Evolutionary conservation across 176 grass and related monocot genomes (phyloP).

Genomic region (Calamus simplicifolius): DNA sequence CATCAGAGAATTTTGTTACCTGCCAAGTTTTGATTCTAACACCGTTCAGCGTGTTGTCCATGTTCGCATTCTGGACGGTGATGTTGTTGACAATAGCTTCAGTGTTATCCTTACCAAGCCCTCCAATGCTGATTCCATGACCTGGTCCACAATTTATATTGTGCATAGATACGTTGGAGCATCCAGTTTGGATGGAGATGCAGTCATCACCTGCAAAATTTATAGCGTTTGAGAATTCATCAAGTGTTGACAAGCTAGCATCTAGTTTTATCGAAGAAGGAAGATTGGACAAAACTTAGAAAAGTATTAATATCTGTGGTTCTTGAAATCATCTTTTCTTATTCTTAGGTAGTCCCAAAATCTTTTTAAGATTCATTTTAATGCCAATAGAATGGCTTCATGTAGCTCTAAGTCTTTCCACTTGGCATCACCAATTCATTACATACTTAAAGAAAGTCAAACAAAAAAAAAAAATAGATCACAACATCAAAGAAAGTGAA

Average conservation of each 20-base stretch:
- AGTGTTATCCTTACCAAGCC: constrained; percentile 43
- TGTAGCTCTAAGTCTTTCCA: too few species aligned
- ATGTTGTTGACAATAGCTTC: constrained; percentile 33
- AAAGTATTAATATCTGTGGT: too few species aligned
- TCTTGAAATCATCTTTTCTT: too few species aligned
- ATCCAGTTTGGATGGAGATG: constrained; percentile 63
- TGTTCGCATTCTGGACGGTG: constrained; percentile 31
- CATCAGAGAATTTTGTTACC: constrained; percentile 14
- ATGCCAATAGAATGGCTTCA: too few species aligned
- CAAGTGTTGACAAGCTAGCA: neutral
- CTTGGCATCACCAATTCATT: too few species aligned
- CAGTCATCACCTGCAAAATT: constrained; percentile 50
- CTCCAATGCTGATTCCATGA: constrained; percentile 71
- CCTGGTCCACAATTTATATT: constrained; percentile 48
- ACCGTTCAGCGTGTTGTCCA: constrained; percentile 32
- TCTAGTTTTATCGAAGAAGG: too few species aligned
- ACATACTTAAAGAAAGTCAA: too few species aligned
- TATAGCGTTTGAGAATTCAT: neutral
- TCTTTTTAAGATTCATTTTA: too few species aligned
- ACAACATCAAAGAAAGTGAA: too few species aligned
- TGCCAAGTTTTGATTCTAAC: constrained; percentile 80
- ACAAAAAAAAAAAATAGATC: too few species aligned
- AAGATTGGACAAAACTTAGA: too few species aligned
- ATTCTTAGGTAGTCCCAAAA: too few species aligned
- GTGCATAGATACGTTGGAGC: constrained; percentile 38